Evolutionary conservation across 768 basidiomycete species (phyloP).

Genomic region (Hygrocybe coccinea): DNA sequence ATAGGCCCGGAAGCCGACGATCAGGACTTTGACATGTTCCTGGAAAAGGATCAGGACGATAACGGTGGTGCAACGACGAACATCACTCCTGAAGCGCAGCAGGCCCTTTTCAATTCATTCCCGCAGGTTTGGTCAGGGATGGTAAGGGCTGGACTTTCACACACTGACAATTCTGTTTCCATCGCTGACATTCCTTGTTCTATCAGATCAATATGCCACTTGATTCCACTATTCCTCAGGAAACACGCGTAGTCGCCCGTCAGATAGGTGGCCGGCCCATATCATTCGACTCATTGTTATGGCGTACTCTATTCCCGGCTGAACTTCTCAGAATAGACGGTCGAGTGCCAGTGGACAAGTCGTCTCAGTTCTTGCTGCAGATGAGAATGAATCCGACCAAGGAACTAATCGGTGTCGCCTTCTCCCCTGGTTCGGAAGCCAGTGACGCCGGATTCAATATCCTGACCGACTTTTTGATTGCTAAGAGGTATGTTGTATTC

Average conservation of each 20-base stretch:
- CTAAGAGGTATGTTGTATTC: slow-evolving; percentile 58
- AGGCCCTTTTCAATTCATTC: slow-evolving; percentile 49
- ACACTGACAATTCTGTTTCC: slow-evolving; percentile 12
- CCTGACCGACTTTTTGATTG: slow-evolving; percentile 61
- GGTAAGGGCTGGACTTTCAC: slow-evolving; percentile 37
- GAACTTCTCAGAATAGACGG: slow-evolving; percentile 74
- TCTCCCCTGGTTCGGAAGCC: slow-evolving; percentile 48
- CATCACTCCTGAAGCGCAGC: slow-evolving; percentile 36
- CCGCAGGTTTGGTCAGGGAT: slow-evolving; percentile 72
- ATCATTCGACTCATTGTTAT: slow-evolving; percentile 53
- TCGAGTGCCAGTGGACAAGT: slow-evolving; percentile 72
- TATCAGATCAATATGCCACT: slow-evolving; percentile 73
- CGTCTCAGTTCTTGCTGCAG: slow-evolving; percentile 72
- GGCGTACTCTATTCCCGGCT: slow-evolving; percentile 73
- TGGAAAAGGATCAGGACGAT: slow-evolving; percentile 56
- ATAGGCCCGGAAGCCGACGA: slow-evolving; percentile 50
- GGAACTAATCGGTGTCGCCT: slow-evolving; percentile 75
- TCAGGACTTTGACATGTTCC: slow-evolving; percentile 83
- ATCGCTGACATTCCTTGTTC: slow-evolving; percentile 1
- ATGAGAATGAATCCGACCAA: slow-evolving; percentile 71
- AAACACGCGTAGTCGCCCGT: slow-evolving; percentile 61
- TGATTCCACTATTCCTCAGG: slow-evolving; percentile 64
- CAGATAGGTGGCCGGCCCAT: slow-evolving; percentile 76
- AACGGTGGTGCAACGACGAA: slow-evolving; percentile 25
- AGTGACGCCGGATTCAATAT: slow-evolving; percentile 52